These are phyloP conservation scores for Trichoderma gamsii DNA, from an alignment of 495 filamentous ascomycete genomes.

Conservation along the genomic window DNA sequence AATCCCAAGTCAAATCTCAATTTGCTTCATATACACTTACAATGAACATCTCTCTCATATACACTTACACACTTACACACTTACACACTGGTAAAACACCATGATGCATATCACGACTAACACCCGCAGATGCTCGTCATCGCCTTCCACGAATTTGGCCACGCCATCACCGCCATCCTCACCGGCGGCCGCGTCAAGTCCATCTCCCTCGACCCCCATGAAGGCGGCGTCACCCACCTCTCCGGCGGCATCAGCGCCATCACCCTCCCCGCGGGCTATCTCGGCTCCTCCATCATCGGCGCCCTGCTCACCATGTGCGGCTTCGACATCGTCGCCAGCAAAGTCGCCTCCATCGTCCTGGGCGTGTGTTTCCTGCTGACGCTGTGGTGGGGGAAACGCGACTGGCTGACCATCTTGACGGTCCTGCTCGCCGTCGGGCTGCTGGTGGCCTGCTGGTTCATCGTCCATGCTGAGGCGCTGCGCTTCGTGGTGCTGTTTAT, in stretches of 20 bases:
- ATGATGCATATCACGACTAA: neutral
- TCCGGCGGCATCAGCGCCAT: conserved; percentile 66
- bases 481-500: conserved; percentile 75
- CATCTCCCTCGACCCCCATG: conserved; percentile 55
- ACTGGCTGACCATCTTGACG: conserved; percentile 70
- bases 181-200: conserved; percentile 68
- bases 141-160: conserved; percentile 77
- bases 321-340: conserved; percentile 73
- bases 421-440: conserved; percentile 62
- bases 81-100: no score
- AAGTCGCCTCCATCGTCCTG: conserved; percentile 65
- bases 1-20: neutral
- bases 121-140: conserved; percentile 69
- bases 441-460: conserved; percentile 73
- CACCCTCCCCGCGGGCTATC: conserved; percentile 70
- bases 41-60: no score
- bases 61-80: no score
- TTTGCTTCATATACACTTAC: neutral
- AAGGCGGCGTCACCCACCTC: conserved; percentile 74
- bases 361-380: conserved; percentile 70
- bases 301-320: conserved; percentile 73
- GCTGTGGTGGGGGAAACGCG: conserved; percentile 70
- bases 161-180: conserved; percentile 65
- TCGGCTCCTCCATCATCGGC: conserved; percentile 69
- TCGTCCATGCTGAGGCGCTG: conserved; percentile 64